Conservation (phyloP, 164 flowering plant species). For the Annona cherimola region DNA sequence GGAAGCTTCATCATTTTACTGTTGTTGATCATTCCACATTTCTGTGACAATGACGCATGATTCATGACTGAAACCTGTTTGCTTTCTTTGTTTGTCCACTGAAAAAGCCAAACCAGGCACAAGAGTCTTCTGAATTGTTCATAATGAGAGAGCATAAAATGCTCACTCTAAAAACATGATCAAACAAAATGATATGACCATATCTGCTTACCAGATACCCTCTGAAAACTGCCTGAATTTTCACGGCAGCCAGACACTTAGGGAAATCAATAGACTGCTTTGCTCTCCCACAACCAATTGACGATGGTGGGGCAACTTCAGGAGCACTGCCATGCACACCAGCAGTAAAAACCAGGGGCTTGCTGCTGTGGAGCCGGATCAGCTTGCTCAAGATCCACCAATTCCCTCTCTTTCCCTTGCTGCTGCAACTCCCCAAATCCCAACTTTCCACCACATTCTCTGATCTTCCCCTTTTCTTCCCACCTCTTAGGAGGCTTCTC, state of each 20-base stretch:
- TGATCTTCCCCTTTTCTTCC: conserved; percentile 53
- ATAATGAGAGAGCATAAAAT: neutral
- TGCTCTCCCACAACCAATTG: conserved; percentile 65
- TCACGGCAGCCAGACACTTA: conserved; percentile 64
- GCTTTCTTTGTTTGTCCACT: neutral
- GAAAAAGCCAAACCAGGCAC: neutral
- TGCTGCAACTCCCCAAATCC: neutral
- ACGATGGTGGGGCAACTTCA: conserved; percentile 81
- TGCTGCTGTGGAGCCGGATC: conserved; percentile 21
- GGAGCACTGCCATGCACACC: conserved; percentile 94
- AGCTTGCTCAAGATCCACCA: conserved; percentile 65
- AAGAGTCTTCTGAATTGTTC: neutral
- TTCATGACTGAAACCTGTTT: neutral
- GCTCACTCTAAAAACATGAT: neutral
- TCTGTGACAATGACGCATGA: neutral
- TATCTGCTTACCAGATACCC: conserved; percentile 56
- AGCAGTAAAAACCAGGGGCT: conserved; percentile 83
- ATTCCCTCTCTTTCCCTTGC: conserved; percentile 42
- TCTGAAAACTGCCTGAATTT: conserved; percentile 67
- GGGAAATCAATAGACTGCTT: conserved; percentile 48
- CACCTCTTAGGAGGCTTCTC: conserved; percentile 47
- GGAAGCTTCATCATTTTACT: too few relatives aligned
- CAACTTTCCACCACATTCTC: conserved; percentile 13
- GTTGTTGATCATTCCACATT: too few relatives aligned
- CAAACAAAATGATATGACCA: neutral